phyloP scores from a whole-genome alignment of 345 rosid genomes.

The Salix viminalis region DNA sequence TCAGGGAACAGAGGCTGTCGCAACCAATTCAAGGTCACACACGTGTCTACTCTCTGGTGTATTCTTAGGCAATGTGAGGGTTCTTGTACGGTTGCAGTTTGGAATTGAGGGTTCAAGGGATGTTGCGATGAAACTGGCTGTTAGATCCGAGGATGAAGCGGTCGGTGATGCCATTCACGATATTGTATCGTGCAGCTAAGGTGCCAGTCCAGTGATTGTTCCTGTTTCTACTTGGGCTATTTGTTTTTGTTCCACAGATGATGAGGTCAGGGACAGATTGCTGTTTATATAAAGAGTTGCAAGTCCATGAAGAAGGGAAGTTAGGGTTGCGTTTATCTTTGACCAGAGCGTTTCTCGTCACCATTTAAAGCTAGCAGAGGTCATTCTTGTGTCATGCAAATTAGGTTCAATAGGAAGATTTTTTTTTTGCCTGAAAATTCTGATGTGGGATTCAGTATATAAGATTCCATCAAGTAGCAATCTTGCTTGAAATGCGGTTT shows the following conservation, averaged over 20 bases:
- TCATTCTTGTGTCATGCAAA: conserved; percentile 26
- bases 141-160: conserved; percentile 71
- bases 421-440: background rate
- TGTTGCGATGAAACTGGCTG: conserved; percentile 85
- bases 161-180: conserved; percentile 86
- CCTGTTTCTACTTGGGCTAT: background rate
- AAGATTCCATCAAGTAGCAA: conserved; percentile 13
- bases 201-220: background rate
- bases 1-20: conserved; percentile 83
- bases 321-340: conserved; percentile 5
- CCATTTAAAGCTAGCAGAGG: conserved; percentile 9
- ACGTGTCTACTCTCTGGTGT: conserved; percentile 81
- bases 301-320: conserved; percentile 8
- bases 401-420: conserved; percentile 12
- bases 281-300: conserved; percentile 11
- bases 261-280: conserved; percentile 13
- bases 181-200: conserved; percentile 75
- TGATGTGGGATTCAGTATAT: conserved; percentile 11
- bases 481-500: conserved; percentile 5
- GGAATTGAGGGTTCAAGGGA: conserved; percentile 81
- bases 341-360: background rate
- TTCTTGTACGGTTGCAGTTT: conserved; percentile 74
- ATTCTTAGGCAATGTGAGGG: conserved; percentile 78
- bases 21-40: conserved; percentile 92
- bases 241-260: background rate